Conservation (phyloP, 306 rosid genomes). For the Cucurbita maxima region DNA sequence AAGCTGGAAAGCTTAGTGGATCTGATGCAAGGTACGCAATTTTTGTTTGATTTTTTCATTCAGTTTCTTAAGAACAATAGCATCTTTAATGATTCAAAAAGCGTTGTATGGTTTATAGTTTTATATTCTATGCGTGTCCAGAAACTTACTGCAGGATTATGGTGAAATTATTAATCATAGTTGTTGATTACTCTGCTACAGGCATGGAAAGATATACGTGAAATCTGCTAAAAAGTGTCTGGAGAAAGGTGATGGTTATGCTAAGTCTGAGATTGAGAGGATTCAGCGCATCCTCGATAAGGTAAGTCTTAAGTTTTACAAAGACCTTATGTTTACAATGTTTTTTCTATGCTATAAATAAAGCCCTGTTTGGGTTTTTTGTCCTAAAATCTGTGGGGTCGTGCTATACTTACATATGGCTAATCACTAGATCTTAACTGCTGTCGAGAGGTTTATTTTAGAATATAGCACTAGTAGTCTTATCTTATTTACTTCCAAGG, state of each 20-base stretch:
- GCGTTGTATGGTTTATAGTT: not conserved
- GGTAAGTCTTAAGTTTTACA: constrained; percentile 18
- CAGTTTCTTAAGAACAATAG: not conserved
- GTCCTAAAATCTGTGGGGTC: not conserved
- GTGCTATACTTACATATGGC: not conserved
- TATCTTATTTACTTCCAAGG: too few species aligned
- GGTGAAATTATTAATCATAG: not conserved
- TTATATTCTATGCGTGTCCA: not conserved
- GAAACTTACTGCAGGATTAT: not conserved
- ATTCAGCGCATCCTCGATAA: constrained; percentile 65
- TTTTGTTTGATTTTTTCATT: constrained; percentile 2
- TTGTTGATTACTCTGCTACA: constrained; percentile 9
- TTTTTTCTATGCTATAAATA: not conserved
- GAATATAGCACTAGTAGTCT: too few species aligned
- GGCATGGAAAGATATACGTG: constrained; percentile 58
- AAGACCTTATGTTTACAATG: not conserved
- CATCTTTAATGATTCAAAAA: not conserved
- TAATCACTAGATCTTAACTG: not conserved
- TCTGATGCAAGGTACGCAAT: constrained; percentile 45
- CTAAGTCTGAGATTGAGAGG: constrained; percentile 60
- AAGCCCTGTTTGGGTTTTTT: not conserved
- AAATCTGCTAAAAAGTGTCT: constrained; percentile 52
- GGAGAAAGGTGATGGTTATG: constrained; percentile 65
- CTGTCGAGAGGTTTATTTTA: not conserved
- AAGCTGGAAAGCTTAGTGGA: constrained; percentile 60